Evolutionary conservation across 2,329 filamentous ascomycete species (phyloP), one percentile per base, ranked within the genome.

Genomic region (Cephalotrichum gorgonifer): DNA sequence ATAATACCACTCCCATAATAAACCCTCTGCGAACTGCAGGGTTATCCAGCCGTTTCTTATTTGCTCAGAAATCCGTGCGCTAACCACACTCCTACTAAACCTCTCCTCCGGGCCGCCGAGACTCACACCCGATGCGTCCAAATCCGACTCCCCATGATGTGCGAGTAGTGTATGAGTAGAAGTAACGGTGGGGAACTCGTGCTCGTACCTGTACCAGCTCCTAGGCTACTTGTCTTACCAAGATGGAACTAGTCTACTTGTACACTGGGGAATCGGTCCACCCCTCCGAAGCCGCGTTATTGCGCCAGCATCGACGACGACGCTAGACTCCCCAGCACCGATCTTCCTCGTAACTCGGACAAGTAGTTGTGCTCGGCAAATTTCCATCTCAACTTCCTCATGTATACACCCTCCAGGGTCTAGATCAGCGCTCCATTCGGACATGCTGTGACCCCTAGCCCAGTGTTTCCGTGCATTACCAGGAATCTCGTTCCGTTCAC

Each of bases 391-490:
- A 39, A 20, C 35, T 11, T 39, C 17, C n/a, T 20, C 35, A 39
- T 20, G 35, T 38, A 38, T n/a, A 39, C 35, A 22, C 35, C 35
- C 35, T 39, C 35, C 35, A 5, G 35, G 17, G 22, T 39, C 17
- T 11, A 39, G 41, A 43, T 23, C 41, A 42, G 28, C 46, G 25
- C 17, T 25, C 43, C 38, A 20, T 22, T 39, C 35, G 33, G 33
- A 43, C n/a, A 39, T 41, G 33, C 46, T 42, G 46, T 35, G 41
- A 31, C 42, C 23, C 47, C 38, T 33, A 28, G 5, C 38, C 47
- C 23, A 44, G 25, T 28, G 4, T 22, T 39, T 39, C 12, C 41
- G 20, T 44, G 42, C 41, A 49, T 44, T n/a, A n/a, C n/a, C n/a
- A n/a, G n/a, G n/a, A n/a, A 44, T 35, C 22, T 26, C 9, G 28